Base-by-base conservation (phyloP, 441 rosid genomes). In the Pelargonium fulgidum region DNA sequence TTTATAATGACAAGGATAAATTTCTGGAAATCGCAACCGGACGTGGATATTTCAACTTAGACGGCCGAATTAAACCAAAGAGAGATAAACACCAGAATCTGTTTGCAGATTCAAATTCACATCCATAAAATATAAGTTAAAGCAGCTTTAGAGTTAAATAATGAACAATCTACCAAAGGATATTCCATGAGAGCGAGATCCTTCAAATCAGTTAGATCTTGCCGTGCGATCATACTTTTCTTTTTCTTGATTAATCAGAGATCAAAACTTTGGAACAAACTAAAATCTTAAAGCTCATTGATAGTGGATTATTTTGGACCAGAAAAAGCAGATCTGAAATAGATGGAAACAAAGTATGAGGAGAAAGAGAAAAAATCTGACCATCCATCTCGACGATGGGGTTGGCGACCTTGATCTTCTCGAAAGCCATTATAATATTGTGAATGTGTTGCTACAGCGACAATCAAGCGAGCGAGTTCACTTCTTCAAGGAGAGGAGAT, bases 351-450 rank as follows among this genome's bases (percentile, higher is more conserved):
- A 13, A 12, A 50, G 45, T n/a, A n/a, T n/a, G 45, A 41, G 54
- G 9, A 10, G 73, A 72, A 68, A 68, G 70, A 67, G 50, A 72
- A 72, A n/a, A n/a, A n/a, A n/a, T n/a, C 90, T 82, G 67, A 90
- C 96, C 96, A 64, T 90, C 96, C 96, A 90, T 90, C 84, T 90
- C 96, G 3, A 91, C 93, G 81, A 87, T 83, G 83, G 90, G 92
- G 68, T 84, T 88, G 66, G 85, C 81, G 44, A 85, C 96, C 83
- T 87, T 87, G 91, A 90, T 90, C 94, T 87, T 90, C 76, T 81
- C 81, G 64, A 81, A 83, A 48, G 82, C 93, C 93, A 85, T 87
- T 65, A 54, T 9, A 4, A 5, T 4, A 17, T 17, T 54, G n/a
- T 50, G 17, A 7, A n/a, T n/a, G n/a, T n/a, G n/a, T n/a, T n/a